These are phyloP conservation scores for Rutstroemia sp. DNA, from an alignment of 2,329 filamentous ascomycete species.

Conservation along the genomic window DNA sequence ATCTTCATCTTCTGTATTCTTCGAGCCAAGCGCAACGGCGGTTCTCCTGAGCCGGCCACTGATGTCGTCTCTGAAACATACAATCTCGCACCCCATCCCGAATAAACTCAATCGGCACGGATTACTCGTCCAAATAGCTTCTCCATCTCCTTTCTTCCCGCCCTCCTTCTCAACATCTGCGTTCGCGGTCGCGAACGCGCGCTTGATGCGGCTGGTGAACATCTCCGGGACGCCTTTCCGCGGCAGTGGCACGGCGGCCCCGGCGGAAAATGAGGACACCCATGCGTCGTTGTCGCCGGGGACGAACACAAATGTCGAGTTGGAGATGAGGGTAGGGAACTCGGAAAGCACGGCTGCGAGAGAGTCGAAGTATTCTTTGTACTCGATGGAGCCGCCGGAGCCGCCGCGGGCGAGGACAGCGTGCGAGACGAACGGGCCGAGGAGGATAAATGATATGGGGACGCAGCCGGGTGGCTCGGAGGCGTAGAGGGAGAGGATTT, in stretches of 20 bases:
- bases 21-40: slow-evolving; percentile 57
- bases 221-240: slow-evolving; percentile 71
- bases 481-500: slow-evolving; percentile 69
- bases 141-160: slow-evolving; percentile 50
- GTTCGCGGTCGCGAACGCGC: slow-evolving; percentile 74
- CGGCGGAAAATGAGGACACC: slow-evolving; percentile 76
- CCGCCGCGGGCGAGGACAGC: slow-evolving; percentile 61
- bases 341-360: slow-evolving; percentile 77
- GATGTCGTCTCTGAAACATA: slow-evolving; percentile 82
- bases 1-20: slow-evolving; percentile 21
- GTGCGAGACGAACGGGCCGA: slow-evolving; percentile 73
- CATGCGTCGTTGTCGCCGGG: slow-evolving; percentile 98
- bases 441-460: slow-evolving; percentile 74
- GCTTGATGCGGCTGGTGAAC: slow-evolving; percentile 80
- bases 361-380: slow-evolving; percentile 92
- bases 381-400: slow-evolving; percentile 80
- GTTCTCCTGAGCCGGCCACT: slow-evolving; percentile 70
- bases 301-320: slow-evolving; percentile 82
- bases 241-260: slow-evolving; percentile 63
- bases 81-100: slow-evolving; percentile 79
- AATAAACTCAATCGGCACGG: slow-evolving; percentile 78
- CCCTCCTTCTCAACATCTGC: slow-evolving; percentile 51
- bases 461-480: slow-evolving; percentile 53
- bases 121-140: slow-evolving; percentile 84
- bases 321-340: slow-evolving; percentile 71